Conservation (phyloP, 768 basidiomycete species). For the Crucibulum laeve region DNA sequence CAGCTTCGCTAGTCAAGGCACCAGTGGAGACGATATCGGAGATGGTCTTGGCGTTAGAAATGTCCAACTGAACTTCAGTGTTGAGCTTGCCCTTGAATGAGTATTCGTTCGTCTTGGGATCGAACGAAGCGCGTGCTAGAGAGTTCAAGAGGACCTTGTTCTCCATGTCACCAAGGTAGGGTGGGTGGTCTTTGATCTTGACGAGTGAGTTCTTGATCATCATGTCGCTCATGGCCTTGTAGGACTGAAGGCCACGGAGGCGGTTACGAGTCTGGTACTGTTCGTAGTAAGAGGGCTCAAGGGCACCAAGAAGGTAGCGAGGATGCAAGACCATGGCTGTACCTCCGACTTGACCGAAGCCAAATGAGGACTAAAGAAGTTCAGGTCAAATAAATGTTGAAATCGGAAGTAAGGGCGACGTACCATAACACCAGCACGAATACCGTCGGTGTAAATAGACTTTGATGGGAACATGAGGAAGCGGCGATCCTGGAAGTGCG, state of each 20-base stretch:
- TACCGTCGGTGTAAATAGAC: conserved; percentile 90
- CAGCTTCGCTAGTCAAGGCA: conserved; percentile 21
- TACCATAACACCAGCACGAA: conserved; percentile 85
- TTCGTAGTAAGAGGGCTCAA: conserved; percentile 75
- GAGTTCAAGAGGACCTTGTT: conserved; percentile 87
- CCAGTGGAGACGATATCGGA: conserved; percentile 44
- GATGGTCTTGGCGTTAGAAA: conserved; percentile 65
- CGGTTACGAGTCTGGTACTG: conserved; percentile 71
- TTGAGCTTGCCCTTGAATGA: conserved; percentile 67
- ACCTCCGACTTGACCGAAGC: conserved; percentile 98
- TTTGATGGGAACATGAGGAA: conserved; percentile 97
- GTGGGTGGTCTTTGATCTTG: conserved; percentile 91
- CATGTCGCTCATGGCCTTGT: conserved; percentile 93
- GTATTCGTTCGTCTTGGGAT: conserved; percentile 84
- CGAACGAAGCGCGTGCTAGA: conserved; percentile 76
- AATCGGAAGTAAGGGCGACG: conserved; percentile 13
- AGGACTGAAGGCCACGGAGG: conserved; percentile 63
- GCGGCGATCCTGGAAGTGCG: conserved; percentile 83
- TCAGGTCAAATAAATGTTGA: conserved; percentile 2
- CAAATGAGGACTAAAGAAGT: conserved; percentile 79
- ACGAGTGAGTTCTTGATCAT: conserved; percentile 93
- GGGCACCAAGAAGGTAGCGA: conserved; percentile 81
- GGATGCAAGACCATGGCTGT: conserved; percentile 86
- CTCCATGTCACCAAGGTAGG: conserved; percentile 85
- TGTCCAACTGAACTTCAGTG: conserved; percentile 47